Evolutionary conservation across 148 eudicot species (phyloP).

Genomic region (Chenopodium berlandieri): DNA sequence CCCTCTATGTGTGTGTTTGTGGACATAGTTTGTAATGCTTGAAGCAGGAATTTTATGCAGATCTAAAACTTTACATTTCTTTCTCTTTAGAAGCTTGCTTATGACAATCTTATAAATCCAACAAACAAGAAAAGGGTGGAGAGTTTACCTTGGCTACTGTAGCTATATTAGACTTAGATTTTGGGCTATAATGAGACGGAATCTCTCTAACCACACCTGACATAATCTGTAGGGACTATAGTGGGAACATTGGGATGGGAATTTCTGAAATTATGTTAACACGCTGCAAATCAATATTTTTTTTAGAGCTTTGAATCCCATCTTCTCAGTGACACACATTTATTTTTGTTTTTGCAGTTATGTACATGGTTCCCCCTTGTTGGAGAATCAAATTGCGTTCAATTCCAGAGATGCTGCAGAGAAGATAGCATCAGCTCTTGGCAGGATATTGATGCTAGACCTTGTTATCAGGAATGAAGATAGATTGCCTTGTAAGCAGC

Average conservation of each 20-base stretch:
- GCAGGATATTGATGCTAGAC: conserved; percentile 88
- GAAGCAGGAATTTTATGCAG: background rate
- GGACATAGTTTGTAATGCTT: background rate
- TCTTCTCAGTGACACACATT: conserved; percentile 3
- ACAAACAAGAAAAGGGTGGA: background rate
- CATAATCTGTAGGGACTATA: background rate
- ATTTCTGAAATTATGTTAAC: background rate
- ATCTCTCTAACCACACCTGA: background rate
- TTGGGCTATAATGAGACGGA: background rate
- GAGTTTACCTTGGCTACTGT: background rate
- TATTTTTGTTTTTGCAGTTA: conserved; percentile 53
- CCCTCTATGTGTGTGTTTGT: background rate
- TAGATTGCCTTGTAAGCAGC: conserved; percentile 88
- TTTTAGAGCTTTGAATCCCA: conserved; percentile 19
- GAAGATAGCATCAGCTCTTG: conserved; percentile 79
- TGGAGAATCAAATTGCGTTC: conserved; percentile 78
- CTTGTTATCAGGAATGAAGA: conserved; percentile 97
- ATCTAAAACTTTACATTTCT: background rate
- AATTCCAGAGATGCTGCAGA: conserved; percentile 66
- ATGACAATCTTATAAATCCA: background rate
- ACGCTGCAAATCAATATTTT: background rate
- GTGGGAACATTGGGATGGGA: background rate
- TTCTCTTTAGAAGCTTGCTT: background rate
- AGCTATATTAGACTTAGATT: background rate
- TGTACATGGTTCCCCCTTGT: conserved; percentile 85